Evolutionary conservation across 352 stramenopile genomes (phyloP).

Genomic region (Phytophthora pseudosyringae): DNA sequence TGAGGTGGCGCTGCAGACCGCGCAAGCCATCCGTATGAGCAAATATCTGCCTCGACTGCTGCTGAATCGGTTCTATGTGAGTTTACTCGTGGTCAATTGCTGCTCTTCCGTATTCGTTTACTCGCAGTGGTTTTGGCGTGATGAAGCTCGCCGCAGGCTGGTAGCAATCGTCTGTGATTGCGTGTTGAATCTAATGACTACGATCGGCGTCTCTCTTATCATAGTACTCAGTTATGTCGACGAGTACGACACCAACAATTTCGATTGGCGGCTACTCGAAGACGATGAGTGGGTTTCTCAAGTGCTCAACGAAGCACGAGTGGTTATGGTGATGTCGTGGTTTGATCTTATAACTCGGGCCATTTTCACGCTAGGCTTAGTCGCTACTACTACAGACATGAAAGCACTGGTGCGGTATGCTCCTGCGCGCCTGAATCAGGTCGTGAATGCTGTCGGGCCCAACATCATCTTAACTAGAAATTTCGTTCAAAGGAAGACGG

Average conservation of each 20-base stretch:
- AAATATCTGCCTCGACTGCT: slow-evolving; percentile 26
- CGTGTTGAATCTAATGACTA: slow-evolving; percentile 33
- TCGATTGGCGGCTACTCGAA: slow-evolving; percentile 1
- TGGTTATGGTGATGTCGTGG: slow-evolving; percentile 36
- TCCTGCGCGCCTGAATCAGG: background rate
- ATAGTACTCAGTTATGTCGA: slow-evolving; percentile 24
- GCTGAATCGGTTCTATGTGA: slow-evolving; percentile 42
- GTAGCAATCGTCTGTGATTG: slow-evolving; percentile 27
- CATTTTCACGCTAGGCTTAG: slow-evolving; percentile 10
- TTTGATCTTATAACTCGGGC: slow-evolving; percentile 15
- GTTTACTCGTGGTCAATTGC: slow-evolving; percentile 39
- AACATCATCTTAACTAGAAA: background rate
- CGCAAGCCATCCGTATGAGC: slow-evolving; percentile 38
- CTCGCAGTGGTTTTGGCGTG: slow-evolving; percentile 20
- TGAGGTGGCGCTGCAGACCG: slow-evolving; percentile 24
- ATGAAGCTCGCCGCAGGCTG: slow-evolving; percentile 30
- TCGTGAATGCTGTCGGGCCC: background rate
- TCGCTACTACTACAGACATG: slow-evolving; percentile 24
- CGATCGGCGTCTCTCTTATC: slow-evolving; percentile 29
- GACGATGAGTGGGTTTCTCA: slow-evolving; percentile 20
- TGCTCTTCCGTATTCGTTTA: slow-evolving; percentile 32
- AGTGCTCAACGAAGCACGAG: slow-evolving; percentile 34
- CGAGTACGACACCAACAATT: slow-evolving; percentile 10
- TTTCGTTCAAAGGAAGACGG: background rate
- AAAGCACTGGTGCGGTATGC: slow-evolving; percentile 24